Percentiles rank a stretch among this genome's conserved stretches.
These are phyloP conservation scores for Hypomontagnella submonticulosa DNA, from an alignment of 495 filamentous ascomycete genomes.

Conservation along the genomic window DNA sequence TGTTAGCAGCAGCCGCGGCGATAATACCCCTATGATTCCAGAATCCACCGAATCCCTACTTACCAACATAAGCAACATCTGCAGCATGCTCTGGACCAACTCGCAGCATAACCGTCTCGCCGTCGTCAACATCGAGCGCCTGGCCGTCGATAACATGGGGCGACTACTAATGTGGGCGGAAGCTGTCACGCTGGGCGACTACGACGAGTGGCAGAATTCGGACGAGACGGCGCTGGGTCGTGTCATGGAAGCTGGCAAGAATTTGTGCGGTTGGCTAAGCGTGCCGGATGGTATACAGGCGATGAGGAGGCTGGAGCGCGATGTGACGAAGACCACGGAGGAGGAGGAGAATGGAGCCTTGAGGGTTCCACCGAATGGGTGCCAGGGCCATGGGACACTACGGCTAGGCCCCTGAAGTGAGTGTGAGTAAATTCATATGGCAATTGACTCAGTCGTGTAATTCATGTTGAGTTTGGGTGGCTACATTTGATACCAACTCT, in stretches of 20 bases:
- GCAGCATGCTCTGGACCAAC: constrained; percentile 43
- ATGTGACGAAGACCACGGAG: neutral
- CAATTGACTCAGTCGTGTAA: too few relatives aligned
- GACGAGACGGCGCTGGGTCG: constrained; percentile 15
- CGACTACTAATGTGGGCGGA: constrained; percentile 44
- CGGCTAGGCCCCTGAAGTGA: too few relatives aligned
- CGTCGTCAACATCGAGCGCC: constrained; percentile 32
- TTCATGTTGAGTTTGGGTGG: too few relatives aligned
- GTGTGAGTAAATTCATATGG: too few relatives aligned
- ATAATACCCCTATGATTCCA: neutral
- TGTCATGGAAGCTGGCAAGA: constrained; percentile 23
- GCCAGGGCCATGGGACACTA: too few relatives aligned
- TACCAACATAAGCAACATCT: constrained; percentile 45
- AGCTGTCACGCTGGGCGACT: constrained; percentile 36
- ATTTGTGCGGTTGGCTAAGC: constrained; percentile 29
- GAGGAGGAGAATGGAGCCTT: too few relatives aligned
- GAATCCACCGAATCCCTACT: constrained; percentile 37
- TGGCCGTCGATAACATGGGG: constrained; percentile 40
- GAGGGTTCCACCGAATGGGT: neutral
- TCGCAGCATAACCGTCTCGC: constrained; percentile 37
- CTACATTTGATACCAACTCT: too few relatives aligned
- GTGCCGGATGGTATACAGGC: constrained; percentile 23
- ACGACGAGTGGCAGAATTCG: constrained; percentile 28
- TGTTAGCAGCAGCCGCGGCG: neutral
- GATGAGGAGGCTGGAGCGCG: constrained; percentile 11